Evolutionary conservation across 2,329 filamentous ascomycete genomes (phyloP).

Genomic region (Dryadomyces quercus-mongolicae): DNA sequence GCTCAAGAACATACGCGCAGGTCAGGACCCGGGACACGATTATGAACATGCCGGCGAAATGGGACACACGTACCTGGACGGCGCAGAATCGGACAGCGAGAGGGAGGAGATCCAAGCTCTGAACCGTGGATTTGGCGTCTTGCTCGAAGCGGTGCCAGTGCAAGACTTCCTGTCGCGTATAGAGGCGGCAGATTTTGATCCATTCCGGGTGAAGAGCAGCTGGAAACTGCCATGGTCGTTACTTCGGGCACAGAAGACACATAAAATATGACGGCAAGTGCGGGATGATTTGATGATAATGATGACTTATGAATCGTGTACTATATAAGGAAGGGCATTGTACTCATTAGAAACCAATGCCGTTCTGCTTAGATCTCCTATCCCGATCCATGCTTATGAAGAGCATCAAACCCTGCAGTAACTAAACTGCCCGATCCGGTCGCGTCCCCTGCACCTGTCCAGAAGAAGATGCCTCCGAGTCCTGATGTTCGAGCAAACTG

Average conservation of each 20-base stretch:
- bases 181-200: constrained; percentile 74
- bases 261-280: constrained; percentile 26
- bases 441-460: constrained; percentile 52
- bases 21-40: constrained; percentile 66
- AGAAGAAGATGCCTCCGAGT: constrained; percentile 55
- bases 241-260: constrained; percentile 39
- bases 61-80: constrained; percentile 40
- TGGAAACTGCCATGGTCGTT: constrained; percentile 82
- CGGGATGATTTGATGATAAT: neutral
- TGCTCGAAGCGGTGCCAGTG: constrained; percentile 70
- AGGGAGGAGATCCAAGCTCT: constrained; percentile 35
- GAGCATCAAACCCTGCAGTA: constrained; percentile 42
- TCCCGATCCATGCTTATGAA: constrained; percentile 15
- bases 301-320: neutral
- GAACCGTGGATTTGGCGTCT: constrained; percentile 56
- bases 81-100: constrained; percentile 18
- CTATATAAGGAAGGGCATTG: neutral
- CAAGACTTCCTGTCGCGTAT: constrained; percentile 67
- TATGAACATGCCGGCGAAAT: constrained; percentile 79
- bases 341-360: neutral
- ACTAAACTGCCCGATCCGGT: constrained; percentile 43
- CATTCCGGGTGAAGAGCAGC: constrained; percentile 52
- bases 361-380: neutral
- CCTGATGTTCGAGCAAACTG: constrained; percentile 40
- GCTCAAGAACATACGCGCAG: constrained; percentile 65